Percentiles rank a stretch among this genome's conserved stretches.
phyloP scores from a whole-genome alignment of 176 grass and related monocot genomes.

The Paspalum vaginatum region DNA sequence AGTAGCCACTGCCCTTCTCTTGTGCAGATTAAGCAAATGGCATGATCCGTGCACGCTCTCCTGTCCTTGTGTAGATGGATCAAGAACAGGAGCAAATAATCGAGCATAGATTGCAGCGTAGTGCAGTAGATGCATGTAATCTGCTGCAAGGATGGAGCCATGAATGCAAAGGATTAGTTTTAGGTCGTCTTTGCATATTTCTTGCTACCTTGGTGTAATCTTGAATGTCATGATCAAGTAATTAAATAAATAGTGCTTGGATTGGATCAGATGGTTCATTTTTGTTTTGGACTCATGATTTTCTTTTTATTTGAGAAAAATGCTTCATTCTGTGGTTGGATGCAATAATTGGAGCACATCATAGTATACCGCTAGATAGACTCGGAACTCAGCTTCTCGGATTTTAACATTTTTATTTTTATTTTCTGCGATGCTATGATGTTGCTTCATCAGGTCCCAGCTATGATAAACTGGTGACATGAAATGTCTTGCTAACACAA shows the following conservation, averaged over 20 bases:
- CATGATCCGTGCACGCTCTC: neutral
- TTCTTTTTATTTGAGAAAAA: neutral
- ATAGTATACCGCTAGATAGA: neutral
- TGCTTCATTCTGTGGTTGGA: neutral
- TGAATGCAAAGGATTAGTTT: conserved; percentile 7
- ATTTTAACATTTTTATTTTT: neutral
- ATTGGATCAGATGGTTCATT: neutral
- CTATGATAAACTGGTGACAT: neutral
- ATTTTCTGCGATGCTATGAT: neutral
- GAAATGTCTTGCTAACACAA: neutral
- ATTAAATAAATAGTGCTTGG: neutral
- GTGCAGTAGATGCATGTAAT: neutral
- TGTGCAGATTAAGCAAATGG: conserved; percentile 16
- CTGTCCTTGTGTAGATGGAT: conserved; percentile 14
- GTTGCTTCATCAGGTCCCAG: neutral
- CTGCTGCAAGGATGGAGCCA: neutral
- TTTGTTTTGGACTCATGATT: neutral
- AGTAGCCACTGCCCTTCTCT: neutral
- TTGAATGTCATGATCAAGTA: neutral
- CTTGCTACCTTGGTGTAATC: neutral
- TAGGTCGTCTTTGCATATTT: neutral
- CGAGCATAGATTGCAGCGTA: neutral
- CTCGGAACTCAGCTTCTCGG: neutral
- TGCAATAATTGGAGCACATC: neutral
- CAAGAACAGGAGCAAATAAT: neutral